Conservation (phyloP, 2,329 filamentous ascomycete species). For the Purpureocillium takamizusanense region DNA sequence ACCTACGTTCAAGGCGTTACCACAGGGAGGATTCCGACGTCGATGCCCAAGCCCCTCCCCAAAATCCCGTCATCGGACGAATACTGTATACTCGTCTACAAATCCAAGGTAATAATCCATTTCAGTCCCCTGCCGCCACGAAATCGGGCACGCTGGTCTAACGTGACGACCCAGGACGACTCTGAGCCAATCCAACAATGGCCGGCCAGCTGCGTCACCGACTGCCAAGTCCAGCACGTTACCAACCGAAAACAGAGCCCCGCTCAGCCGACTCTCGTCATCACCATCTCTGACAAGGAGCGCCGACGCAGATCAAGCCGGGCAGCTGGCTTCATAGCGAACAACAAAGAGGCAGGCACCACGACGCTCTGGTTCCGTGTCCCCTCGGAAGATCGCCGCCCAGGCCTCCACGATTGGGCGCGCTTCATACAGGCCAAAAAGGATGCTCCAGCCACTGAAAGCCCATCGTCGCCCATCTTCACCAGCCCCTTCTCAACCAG, state of each 20-base stretch:
- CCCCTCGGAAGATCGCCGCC: conserved; percentile 39
- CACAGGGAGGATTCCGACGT: conserved; percentile 27
- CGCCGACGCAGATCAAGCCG: conserved; percentile 57
- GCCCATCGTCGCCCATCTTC: conserved; percentile 44
- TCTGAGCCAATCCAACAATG: conserved; percentile 44
- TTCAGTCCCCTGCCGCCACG: no score
- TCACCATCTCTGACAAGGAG: conserved; percentile 51
- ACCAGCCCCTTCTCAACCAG: conserved; percentile 41
- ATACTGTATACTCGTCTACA: conserved; percentile 45
- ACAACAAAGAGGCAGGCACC: conserved; percentile 38
- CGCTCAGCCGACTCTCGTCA: conserved; percentile 48
- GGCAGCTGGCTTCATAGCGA: conserved; percentile 44
- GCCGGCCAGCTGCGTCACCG: conserved; percentile 40
- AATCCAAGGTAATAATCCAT: conserved; percentile 36
- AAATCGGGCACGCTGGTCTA: background rate
- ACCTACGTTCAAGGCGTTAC: conserved; percentile 29
- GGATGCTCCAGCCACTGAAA: conserved; percentile 38
- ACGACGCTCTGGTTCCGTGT: conserved; percentile 49
- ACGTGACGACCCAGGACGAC: conserved; percentile 30
- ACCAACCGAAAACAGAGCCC: conserved; percentile 54
- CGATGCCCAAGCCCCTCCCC: conserved; percentile 25
- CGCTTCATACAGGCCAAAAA: conserved; percentile 40
- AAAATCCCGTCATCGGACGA: conserved; percentile 27
- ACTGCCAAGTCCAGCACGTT: conserved; percentile 50
- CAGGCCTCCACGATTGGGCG: conserved; percentile 51